Evolutionary conservation across 305 asterid species (phyloP).

Genomic region (Salvia sclarea): DNA sequence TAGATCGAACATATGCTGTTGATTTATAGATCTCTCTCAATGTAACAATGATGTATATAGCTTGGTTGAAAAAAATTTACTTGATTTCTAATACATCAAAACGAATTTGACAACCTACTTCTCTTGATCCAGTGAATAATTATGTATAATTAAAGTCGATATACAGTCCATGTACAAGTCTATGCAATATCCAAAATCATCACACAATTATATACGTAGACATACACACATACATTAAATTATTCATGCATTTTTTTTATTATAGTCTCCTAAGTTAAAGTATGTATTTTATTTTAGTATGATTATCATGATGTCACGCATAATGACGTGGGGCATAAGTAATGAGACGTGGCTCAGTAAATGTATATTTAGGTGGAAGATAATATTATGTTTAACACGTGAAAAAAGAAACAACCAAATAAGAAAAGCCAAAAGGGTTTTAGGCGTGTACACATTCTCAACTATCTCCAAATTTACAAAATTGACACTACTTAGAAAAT

Average conservation of each 20-base stretch:
- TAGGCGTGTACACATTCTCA: slow-evolving; percentile 33
- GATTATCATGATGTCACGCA: background rate
- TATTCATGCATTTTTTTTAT: background rate
- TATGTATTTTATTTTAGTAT: background rate
- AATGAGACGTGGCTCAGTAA: slow-evolving; percentile 19
- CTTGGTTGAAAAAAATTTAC: too few relatives aligned
- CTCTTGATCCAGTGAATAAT: too few relatives aligned
- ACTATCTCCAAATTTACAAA: slow-evolving; percentile 28
- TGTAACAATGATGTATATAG: background rate
- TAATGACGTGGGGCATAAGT: slow-evolving; percentile 16
- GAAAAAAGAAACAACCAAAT: slow-evolving; percentile 37
- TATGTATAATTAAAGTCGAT: too few relatives aligned
- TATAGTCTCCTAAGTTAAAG: background rate
- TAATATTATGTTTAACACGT: slow-evolving; percentile 36
- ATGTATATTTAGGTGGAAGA: slow-evolving; percentile 26
- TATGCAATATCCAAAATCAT: too few relatives aligned
- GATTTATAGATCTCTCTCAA: background rate
- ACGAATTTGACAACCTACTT: too few relatives aligned
- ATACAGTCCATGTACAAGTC: too few relatives aligned
- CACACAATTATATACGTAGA: background rate
- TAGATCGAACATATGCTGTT: background rate
- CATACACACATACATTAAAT: background rate
- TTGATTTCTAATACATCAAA: too few relatives aligned
- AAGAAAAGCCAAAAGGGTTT: slow-evolving; percentile 38
- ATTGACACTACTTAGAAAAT: slow-evolving; percentile 30